Percentiles rank a stretch among this genome's conserved stretches.
These are phyloP conservation scores for Pyrenochaeta sp. DNA, from an alignment of 2,329 filamentous ascomycete genomes.

Conservation along the genomic window DNA sequence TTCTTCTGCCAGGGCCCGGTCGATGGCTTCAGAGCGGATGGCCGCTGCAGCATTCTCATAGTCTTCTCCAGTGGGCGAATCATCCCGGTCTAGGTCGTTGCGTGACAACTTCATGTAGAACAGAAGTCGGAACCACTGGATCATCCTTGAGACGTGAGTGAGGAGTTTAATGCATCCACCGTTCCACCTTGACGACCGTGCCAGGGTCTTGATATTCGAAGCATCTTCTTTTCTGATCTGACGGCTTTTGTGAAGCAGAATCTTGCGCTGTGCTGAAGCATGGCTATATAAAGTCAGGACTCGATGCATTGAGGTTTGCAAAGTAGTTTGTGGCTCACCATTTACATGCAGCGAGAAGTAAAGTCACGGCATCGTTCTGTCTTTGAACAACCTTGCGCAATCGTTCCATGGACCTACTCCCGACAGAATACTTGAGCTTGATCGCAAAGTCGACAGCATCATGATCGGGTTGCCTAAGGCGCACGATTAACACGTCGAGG, in stretches of 20 bases:
- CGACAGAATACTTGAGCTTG: constrained; percentile 41
- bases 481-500: constrained; percentile 32
- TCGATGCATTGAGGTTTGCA: no score
- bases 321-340: constrained; percentile 31
- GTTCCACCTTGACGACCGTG: constrained; percentile 38
- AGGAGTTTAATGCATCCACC: constrained; percentile 36
- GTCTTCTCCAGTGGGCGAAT: constrained; percentile 37
- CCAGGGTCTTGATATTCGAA: constrained; percentile 36
- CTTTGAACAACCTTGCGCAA: constrained; percentile 40
- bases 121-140: constrained; percentile 42
- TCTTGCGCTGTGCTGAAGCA: constrained; percentile 46
- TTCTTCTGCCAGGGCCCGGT: constrained; percentile 43
- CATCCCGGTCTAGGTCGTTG: constrained; percentile 17
- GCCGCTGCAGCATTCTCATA: constrained; percentile 41
- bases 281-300: constrained; percentile 39
- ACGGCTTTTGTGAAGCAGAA: constrained; percentile 45
- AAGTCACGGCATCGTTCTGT: constrained; percentile 43
- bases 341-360: constrained; percentile 41
- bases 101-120: constrained; percentile 38
- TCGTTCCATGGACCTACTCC: constrained; percentile 40
- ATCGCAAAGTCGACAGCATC: constrained; percentile 42
- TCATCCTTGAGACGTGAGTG: constrained; percentile 39
- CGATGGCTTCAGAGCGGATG: constrained; percentile 45
- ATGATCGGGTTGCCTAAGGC: constrained; percentile 39
- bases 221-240: constrained; percentile 44